These are phyloP conservation scores for Amanita pseudoporphyria DNA, from an alignment of 768 basidiomycete genomes.

Conservation along the genomic window DNA sequence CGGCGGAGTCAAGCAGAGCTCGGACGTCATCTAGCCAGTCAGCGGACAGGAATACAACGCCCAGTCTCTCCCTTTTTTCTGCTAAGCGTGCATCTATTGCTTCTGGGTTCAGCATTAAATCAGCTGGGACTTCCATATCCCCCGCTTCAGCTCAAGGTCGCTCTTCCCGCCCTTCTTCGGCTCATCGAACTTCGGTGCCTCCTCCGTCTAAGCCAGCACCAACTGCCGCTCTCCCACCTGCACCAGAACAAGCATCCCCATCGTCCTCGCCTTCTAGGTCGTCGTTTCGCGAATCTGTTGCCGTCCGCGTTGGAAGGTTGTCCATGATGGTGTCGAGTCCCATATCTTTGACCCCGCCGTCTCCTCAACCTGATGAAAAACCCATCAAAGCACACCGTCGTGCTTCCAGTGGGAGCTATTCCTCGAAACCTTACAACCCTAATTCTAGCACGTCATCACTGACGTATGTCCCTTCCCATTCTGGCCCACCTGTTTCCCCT, in stretches of 20 bases:
- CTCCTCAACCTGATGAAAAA: slow-evolving; percentile 59
- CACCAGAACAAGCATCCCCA: slow-evolving; percentile 5
- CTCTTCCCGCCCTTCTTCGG: slow-evolving; percentile 17
- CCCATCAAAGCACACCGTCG: slow-evolving; percentile 22
- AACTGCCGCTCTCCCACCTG: slow-evolving; percentile 49
- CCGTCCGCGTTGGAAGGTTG: slow-evolving; percentile 46
- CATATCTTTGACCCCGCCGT: slow-evolving; percentile 49
- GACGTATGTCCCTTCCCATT: slow-evolving; percentile 8
- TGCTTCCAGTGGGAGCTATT: slow-evolving; percentile 27
- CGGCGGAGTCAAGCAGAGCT: slow-evolving; percentile 25
- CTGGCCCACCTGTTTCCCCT: slow-evolving; percentile 27
- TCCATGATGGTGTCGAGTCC: slow-evolving; percentile 56
- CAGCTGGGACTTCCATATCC: slow-evolving; percentile 34
- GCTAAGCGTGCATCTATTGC: slow-evolving; percentile 45
- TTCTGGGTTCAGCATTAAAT: slow-evolving; percentile 35
- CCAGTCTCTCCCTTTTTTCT: slow-evolving; percentile 34
- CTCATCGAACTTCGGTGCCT: slow-evolving; percentile 52
- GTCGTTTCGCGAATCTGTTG: slow-evolving; percentile 48
- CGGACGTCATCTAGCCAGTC: slow-evolving; percentile 28
- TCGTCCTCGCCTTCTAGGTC: slow-evolving; percentile 18
- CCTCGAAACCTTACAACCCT: background rate
- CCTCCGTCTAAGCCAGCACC: slow-evolving; percentile 65
- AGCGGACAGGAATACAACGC: slow-evolving; percentile 30
- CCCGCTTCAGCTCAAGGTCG: slow-evolving; percentile 9
- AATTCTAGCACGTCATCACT: slow-evolving; percentile 7